Evolutionary conservation across 768 basidiomycete genomes (phyloP), one percentile per base, ranked within the genome.

Genomic region (Suillus weaverae): DNA sequence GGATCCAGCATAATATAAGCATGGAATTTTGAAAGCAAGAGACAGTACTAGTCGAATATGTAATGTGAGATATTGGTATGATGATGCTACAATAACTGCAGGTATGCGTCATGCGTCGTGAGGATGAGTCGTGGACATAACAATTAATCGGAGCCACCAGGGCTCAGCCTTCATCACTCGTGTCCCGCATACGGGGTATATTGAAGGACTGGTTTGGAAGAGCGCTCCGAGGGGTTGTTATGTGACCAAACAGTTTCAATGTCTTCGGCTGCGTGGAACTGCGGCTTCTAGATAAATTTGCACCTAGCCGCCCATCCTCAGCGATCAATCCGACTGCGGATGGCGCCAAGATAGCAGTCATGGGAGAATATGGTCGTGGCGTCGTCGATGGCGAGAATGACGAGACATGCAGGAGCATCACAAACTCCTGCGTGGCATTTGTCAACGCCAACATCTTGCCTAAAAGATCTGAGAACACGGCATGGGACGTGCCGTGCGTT

Each of bases 361-460:
- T 80, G 10, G 91, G 89, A 48, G 90, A 89, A 72, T 85, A 86
- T 14, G 89, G 81, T 44, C 86, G 81, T 46, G 79, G 78, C 2
- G 84, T 83, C 18, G 84, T 73, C 4, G 84, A 77, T 11, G 88
- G 85, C 50, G 92, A 86, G 68, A 92, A 87, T 0, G 91, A 92
- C 8, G 94, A 94, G 55, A 94, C 89, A 71, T 94, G 92, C 20
- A 96, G 80, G 56, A 97, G 81, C 68, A 94, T 92, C 57, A 92
- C 89, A 70, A 95, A 91, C 74, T 93, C 93, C 75, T 96, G 89
- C 13, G 94, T 94, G 14, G 89, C 85, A 70, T 92, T 90, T 26
- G 90, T 92, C 63, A 97, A 82, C 67, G 85, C 85, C 46, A 89
- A 85, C 80, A 94, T 88, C 71, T 88, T 87, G 62, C 80, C 84